phyloP scores from a whole-genome alignment of 2,329 filamentous ascomycete species.

The Trichoderma sp. region DNA sequence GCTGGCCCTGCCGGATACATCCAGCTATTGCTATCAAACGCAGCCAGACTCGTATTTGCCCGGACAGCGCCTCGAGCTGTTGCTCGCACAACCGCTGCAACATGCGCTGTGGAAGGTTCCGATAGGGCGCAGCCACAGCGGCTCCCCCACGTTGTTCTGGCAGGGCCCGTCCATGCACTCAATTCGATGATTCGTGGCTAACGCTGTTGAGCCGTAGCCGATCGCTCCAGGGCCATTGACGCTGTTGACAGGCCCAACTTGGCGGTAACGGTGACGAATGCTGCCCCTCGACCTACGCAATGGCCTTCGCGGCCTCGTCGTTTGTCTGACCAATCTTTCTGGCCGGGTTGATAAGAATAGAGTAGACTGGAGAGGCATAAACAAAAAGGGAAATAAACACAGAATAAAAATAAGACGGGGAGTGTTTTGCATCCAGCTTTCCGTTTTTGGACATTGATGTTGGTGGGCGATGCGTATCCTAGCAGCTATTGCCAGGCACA shows the following conservation, averaged over 20 bases:
- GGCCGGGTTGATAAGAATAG: background rate
- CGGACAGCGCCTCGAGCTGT: background rate
- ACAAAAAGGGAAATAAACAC: background rate
- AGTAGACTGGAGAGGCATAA: background rate
- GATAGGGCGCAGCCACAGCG: background rate
- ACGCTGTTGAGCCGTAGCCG: background rate
- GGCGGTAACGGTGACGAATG: slow-evolving; percentile 5
- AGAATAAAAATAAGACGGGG: too few relatives aligned
- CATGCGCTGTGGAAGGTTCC: background rate
- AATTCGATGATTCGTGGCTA: background rate
- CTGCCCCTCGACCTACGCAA: background rate
- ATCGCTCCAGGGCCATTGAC: background rate
- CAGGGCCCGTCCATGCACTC: background rate
- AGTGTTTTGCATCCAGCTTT: background rate
- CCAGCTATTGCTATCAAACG: too few relatives aligned
- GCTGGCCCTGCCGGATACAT: background rate
- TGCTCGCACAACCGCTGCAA: background rate
- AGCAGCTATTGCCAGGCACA: background rate
- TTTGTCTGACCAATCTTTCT: background rate
- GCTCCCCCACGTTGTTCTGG: background rate
- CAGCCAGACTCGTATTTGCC: background rate
- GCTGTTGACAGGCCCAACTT: background rate
- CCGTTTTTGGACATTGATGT: background rate
- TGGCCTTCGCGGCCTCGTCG: slow-evolving; percentile 11
- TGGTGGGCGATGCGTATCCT: background rate